These are phyloP conservation scores for Periconia digitata DNA, from an alignment of 2,329 filamentous ascomycete species.

Conservation along the genomic window DNA sequence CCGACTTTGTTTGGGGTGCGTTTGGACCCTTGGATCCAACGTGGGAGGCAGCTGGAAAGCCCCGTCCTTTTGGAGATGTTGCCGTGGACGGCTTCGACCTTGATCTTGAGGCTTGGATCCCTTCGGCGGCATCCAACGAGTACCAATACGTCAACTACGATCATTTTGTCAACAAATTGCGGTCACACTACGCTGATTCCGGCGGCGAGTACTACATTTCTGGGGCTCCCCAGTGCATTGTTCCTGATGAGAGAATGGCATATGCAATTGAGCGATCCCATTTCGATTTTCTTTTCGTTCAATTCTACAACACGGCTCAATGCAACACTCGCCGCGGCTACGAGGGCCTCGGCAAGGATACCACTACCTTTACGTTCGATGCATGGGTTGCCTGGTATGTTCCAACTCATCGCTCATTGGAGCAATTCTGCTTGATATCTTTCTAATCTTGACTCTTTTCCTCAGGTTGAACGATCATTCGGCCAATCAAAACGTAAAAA, in stretches of 20 bases:
- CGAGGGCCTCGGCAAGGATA: slow-evolving; percentile 21
- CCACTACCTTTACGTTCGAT: slow-evolving; percentile 50
- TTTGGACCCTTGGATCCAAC: slow-evolving; percentile 48
- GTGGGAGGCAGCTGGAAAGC: slow-evolving; percentile 36
- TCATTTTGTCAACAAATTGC: slow-evolving; percentile 52
- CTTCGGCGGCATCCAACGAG: slow-evolving; percentile 21
- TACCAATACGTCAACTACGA: slow-evolving; percentile 48
- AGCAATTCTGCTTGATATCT: too few relatives aligned
- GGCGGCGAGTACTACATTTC: slow-evolving; percentile 52
- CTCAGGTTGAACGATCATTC: slow-evolving; percentile 40
- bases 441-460: too few relatives aligned
- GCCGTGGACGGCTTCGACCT: slow-evolving; percentile 57
- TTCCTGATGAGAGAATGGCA: slow-evolving; percentile 51
- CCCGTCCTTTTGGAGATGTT: slow-evolving; percentile 52
- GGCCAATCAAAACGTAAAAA: slow-evolving; percentile 48
- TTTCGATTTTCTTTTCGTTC: slow-evolving; percentile 59
- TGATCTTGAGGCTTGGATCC: slow-evolving; percentile 44
- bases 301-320: slow-evolving; percentile 57
- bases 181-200: slow-evolving; percentile 42
- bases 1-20: slow-evolving; percentile 53
- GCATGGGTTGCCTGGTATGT: slow-evolving; percentile 46
- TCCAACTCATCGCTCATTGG: too few relatives aligned
- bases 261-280: slow-evolving; percentile 46
- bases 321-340: slow-evolving; percentile 54
- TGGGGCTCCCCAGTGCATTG: slow-evolving; percentile 55